These are phyloP conservation scores for Sugiyamaella xylanicola DNA, from an alignment of 1,139 yeast species.

Conservation along the genomic window DNA sequence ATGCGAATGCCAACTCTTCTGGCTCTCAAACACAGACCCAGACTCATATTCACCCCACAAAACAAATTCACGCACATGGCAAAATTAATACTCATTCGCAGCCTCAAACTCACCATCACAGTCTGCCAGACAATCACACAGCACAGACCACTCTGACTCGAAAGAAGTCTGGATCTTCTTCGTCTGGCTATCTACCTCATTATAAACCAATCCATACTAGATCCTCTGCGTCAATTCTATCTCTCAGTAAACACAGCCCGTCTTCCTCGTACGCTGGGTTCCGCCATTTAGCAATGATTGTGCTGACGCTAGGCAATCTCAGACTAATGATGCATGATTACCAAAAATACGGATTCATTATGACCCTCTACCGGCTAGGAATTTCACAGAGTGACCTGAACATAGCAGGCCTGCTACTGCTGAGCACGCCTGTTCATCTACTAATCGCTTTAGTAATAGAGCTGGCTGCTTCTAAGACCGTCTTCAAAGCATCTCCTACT, in stretches of 20 bases:
- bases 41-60: not conserved
- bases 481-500: not conserved
- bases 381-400: constrained; percentile 39
- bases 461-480: constrained; percentile 28
- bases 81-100: not conserved
- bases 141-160: not conserved
- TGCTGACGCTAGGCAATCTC: constrained; percentile 44
- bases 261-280: constrained; percentile 43
- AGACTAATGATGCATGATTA: constrained; percentile 46
- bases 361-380: constrained; percentile 41
- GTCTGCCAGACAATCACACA: not conserved
- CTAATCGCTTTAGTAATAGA: constrained; percentile 45
- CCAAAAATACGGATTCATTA: constrained; percentile 42
- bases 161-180: constrained; percentile 2
- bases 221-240: constrained; percentile 30
- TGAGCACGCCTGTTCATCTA: constrained; percentile 42
- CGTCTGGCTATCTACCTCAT: constrained; percentile 26
- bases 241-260: constrained; percentile 22
- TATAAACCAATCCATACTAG: constrained; percentile 31
- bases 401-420: constrained; percentile 34
- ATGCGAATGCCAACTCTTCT: not conserved
- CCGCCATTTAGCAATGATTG: constrained; percentile 46
- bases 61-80: not conserved
- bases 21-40: not conserved
- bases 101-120: not conserved